A percentile compares a stretch with the other conserved stretches of the same genome.
These are phyloP conservation scores for Marchantia polymorpha DNA, from an alignment of 225 moss, liverwort and hornwort genomes.

Conservation along the genomic window DNA sequence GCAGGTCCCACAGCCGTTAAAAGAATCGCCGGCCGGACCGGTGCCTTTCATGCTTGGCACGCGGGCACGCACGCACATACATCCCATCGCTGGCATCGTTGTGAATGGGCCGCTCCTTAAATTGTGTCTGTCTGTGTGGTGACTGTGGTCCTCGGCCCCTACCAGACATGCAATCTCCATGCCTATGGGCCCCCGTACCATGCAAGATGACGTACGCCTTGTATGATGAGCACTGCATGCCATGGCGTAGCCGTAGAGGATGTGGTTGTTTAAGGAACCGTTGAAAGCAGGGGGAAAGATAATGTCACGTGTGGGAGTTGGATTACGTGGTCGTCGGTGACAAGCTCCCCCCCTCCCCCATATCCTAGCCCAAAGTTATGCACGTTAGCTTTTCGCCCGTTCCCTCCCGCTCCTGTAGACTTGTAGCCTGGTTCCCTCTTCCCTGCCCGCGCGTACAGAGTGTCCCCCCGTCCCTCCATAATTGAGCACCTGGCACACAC, in stretches of 20 bases:
- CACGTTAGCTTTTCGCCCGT: slow-evolving; percentile 2
- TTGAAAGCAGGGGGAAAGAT: slow-evolving; percentile 7
- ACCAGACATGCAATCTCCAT: slow-evolving; percentile 13
- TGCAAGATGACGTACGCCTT: slow-evolving; percentile 15
- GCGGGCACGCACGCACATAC: slow-evolving; percentile 8
- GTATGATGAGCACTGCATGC: slow-evolving; percentile 20
- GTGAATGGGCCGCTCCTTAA: slow-evolving; percentile 12
- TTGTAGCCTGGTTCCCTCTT: neutral
- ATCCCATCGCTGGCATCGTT: slow-evolving; percentile 11
- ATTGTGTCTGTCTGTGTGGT: slow-evolving; percentile 1
- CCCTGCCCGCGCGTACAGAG: neutral
- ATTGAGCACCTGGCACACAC: neutral
- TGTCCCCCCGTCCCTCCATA: neutral
- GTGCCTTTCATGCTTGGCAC: slow-evolving; percentile 9
- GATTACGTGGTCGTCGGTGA: slow-evolving; percentile 14
- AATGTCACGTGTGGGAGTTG: slow-evolving; percentile 21
- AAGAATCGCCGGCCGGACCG: slow-evolving; percentile 13
- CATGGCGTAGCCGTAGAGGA: neutral
- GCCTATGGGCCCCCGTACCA: slow-evolving; percentile 12
- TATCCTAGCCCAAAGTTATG: neutral
- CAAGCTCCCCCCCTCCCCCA: neutral
- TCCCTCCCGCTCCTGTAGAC: neutral
- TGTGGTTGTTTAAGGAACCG: slow-evolving; percentile 13
- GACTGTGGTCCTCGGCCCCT: slow-evolving; percentile 21
- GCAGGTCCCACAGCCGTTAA: slow-evolving; percentile 14